phyloP scores from a whole-genome alignment of 116 monocot species.

The Dioscorea cayenensis region DNA sequence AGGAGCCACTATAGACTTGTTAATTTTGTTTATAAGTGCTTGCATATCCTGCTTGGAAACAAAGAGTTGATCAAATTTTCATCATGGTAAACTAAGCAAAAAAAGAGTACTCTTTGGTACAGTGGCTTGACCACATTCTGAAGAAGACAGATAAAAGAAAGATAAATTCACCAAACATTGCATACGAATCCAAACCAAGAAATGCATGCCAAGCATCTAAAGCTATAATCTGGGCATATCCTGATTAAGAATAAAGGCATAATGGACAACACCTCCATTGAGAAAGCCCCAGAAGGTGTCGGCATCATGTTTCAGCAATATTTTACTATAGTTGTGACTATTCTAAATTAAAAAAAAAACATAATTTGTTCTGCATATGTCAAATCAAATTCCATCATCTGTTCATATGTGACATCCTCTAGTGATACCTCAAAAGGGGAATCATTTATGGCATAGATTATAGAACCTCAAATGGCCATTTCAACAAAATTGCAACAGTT shows the following conservation, averaged over 20 bases:
- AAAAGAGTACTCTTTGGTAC: neutral
- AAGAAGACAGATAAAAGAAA: no score
- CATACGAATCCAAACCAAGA: no score
- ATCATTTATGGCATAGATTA: neutral
- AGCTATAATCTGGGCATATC: no score
- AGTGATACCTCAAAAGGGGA: neutral
- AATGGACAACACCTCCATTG: no score
- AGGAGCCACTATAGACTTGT: conserved; percentile 83
- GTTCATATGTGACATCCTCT: neutral
- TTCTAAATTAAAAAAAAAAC: no score
- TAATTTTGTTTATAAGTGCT: conserved; percentile 92
- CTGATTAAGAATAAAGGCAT: no score
- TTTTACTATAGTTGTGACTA: no score
- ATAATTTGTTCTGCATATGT: no score
- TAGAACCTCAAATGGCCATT: neutral
- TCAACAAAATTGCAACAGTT: neutral
- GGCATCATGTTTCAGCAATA: no score
- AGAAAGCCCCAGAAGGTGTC: no score
- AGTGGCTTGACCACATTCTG: neutral
- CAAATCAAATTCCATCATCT: neutral
- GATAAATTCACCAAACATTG: no score
- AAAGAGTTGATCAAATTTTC: neutral
- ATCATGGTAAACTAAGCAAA: neutral
- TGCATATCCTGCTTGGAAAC: conserved; percentile 76
- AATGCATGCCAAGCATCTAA: no score